Conservation (phyloP, 108 stramenopile genomes). For the Pseudonitzschia pungens region DNA sequence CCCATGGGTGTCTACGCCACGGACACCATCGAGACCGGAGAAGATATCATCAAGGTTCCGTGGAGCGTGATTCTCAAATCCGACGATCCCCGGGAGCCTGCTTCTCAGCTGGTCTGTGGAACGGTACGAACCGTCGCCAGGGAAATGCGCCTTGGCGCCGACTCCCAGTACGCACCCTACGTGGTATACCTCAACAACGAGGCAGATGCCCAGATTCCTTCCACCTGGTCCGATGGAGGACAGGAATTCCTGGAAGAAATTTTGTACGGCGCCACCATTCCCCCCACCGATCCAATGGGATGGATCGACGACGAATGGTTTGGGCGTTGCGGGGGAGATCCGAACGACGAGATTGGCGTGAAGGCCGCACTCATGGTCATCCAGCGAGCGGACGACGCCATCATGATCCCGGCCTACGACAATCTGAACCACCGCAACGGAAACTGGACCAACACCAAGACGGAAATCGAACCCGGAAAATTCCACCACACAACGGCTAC, state of each 20-base stretch:
- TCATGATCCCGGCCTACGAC: constrained; percentile 59
- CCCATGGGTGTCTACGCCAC: constrained; percentile 37
- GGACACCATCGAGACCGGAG: not conserved
- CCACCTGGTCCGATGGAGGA: constrained; percentile 56
- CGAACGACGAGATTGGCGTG: not conserved
- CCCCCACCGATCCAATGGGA: constrained; percentile 6
- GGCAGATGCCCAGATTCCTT: constrained; percentile 30
- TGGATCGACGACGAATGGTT: constrained; percentile 23
- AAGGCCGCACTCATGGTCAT: constrained; percentile 38
- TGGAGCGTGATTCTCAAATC: constrained; percentile 1
- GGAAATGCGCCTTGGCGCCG: constrained; percentile 25
- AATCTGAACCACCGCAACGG: constrained; percentile 60
- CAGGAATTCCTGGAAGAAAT: constrained; percentile 39
- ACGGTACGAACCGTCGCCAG: constrained; percentile 18
- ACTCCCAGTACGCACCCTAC: constrained; percentile 58
- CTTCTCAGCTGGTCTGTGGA: constrained; percentile 21
- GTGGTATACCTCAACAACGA: constrained; percentile 53
- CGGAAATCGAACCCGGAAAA: constrained; percentile 10
- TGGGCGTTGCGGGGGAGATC: not conserved
- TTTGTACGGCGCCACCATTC: constrained; percentile 10
- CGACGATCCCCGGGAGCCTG: not conserved
- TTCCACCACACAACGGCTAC: constrained; percentile 34
- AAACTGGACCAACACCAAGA: constrained; percentile 23
- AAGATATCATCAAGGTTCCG: constrained; percentile 14
- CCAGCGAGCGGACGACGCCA: constrained; percentile 49